Evolutionary conservation across 257 asterid genomes (phyloP).

Genomic region (Nicotiana tabacum): DNA sequence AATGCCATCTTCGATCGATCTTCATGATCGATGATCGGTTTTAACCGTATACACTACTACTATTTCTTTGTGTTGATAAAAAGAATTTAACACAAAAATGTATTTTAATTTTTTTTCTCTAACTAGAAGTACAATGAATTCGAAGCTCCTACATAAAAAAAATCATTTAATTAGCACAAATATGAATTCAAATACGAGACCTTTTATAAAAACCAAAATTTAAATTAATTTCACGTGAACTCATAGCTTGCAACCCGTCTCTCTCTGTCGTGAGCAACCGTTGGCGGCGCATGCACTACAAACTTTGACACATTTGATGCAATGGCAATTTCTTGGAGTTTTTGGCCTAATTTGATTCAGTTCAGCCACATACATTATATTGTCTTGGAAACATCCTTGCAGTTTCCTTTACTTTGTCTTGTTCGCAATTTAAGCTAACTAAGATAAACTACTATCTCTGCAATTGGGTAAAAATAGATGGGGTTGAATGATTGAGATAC

Average conservation of each 20-base stretch:
- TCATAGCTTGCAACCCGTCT: no score
- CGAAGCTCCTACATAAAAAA: background rate
- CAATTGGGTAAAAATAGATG: background rate
- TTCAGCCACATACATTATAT: background rate
- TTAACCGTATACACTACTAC: no score
- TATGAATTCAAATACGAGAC: no score
- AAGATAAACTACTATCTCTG: background rate
- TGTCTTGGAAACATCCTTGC: background rate
- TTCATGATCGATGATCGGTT: no score
- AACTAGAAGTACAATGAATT: background rate
- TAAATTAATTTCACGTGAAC: no score
- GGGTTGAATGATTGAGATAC: no score
- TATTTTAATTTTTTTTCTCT: no score
- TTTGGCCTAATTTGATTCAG: background rate
- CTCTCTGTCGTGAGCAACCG: background rate
- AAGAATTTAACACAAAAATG: no score
- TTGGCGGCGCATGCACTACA: background rate
- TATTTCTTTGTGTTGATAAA: no score
- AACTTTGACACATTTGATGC: background rate
- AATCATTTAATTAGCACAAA: no score
- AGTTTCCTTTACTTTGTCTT: background rate
- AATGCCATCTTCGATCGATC: no score
- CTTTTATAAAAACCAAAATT: no score
- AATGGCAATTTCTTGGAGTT: background rate
- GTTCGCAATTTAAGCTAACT: background rate